A percentile compares a stretch with the other conserved stretches of the same genome.
phyloP scores from a whole-genome alignment of 2,329 filamentous ascomycete species.

The Venturia pyrina region DNA sequence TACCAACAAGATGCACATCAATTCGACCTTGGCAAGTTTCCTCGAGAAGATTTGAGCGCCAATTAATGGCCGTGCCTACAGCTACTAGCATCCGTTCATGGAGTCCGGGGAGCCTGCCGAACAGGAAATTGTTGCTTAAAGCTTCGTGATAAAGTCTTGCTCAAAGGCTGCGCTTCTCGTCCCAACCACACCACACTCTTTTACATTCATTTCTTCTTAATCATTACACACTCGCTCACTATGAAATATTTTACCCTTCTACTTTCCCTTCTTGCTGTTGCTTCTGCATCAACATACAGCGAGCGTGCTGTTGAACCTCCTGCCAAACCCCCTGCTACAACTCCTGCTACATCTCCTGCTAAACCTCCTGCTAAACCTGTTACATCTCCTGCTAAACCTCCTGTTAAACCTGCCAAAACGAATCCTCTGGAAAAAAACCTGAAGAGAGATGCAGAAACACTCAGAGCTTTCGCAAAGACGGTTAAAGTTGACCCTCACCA shows the following conservation, averaged over 20 bases:
- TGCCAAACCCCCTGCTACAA: no score
- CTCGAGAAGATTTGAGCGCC: not conserved
- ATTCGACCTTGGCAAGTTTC: not conserved
- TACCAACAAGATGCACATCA: not conserved
- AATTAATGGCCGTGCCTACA: not conserved
- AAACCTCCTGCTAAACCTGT: no score
- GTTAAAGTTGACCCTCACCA: not conserved
- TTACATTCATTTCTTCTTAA: not conserved
- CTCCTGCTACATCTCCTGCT: no score
- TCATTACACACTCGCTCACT: not conserved
- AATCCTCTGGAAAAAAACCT: not conserved
- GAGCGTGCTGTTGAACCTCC: no score
- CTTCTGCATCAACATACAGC: not conserved
- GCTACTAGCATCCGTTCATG: not conserved
- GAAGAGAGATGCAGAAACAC: not conserved
- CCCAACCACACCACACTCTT: not conserved
- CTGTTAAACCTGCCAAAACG: no score
- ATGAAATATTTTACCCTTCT: not conserved
- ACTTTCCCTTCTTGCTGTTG: not conserved
- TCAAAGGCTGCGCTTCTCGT: not conserved
- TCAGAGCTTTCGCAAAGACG: not conserved
- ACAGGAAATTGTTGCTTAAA: not conserved
- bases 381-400: no score
- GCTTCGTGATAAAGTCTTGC: not conserved
- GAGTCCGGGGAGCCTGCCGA: not conserved